phyloP scores from a whole-genome alignment of 1,284 basidiomycete species.

The Agroathelia rolfsii region DNA sequence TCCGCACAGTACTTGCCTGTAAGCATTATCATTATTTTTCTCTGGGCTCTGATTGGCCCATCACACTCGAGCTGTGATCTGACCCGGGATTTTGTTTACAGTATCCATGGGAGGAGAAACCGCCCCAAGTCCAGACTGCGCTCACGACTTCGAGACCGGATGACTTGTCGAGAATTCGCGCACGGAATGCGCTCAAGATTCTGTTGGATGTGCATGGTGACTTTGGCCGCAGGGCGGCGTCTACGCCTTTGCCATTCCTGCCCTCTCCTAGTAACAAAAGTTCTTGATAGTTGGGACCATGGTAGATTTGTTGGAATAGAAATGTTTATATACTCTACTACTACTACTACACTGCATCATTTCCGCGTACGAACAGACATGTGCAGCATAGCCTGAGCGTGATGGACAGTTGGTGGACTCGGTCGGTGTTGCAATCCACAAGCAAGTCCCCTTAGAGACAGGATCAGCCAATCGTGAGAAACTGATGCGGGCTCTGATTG shows the following conservation, averaged over 20 bases:
- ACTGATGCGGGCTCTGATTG: slow-evolving; percentile 14
- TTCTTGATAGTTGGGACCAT: no score
- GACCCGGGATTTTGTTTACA: slow-evolving; percentile 20
- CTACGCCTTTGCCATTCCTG: slow-evolving; percentile 19
- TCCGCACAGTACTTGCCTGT: slow-evolving; percentile 54
- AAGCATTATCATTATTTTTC: slow-evolving; percentile 24
- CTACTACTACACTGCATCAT: no score
- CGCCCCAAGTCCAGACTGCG: slow-evolving; percentile 54
- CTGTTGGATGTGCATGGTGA: slow-evolving; percentile 78
- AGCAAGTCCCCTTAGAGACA: slow-evolving; percentile 26
- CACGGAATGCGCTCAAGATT: slow-evolving; percentile 89
- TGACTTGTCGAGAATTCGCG: slow-evolving; percentile 80
- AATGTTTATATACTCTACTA: no score
- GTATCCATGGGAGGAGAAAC: slow-evolving; percentile 72
- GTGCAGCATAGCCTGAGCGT: no score
- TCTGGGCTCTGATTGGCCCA: neutral
- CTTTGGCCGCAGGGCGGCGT: slow-evolving; percentile 51
- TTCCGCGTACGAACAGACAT: no score
- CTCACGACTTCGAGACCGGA: slow-evolving; percentile 62
- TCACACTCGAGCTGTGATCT: slow-evolving; percentile 4
- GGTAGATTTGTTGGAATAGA: no score
- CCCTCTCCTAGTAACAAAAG: no score
- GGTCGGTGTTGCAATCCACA: no score
- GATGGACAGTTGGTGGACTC: no score
- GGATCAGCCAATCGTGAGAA: slow-evolving; percentile 18